Evolutionary conservation across 805 yeast genomes (phyloP).

Genomic region (Wickerhamomyces kurtzmanii): DNA sequence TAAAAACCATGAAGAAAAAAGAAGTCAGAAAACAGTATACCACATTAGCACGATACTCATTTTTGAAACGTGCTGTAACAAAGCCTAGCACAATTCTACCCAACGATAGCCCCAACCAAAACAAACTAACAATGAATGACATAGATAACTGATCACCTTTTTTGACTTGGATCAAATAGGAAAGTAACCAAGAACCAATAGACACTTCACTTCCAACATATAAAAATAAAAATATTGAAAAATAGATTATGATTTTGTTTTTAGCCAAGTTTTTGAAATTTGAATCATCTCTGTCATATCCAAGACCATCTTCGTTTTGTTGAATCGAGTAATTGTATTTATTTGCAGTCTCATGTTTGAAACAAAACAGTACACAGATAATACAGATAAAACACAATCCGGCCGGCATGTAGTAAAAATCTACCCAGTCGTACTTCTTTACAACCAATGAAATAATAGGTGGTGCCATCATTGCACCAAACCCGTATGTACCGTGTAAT

Average conservation of each 20-base stretch:
- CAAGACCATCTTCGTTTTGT: slow-evolving; percentile 10
- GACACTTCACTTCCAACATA: slow-evolving; percentile 66
- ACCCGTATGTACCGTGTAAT: slow-evolving; percentile 62
- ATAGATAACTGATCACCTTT: slow-evolving; percentile 33
- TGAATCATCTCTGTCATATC: slow-evolving; percentile 9
- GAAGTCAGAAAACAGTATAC: slow-evolving; percentile 23
- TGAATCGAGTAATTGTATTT: slow-evolving; percentile 21
- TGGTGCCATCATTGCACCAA: slow-evolving; percentile 66
- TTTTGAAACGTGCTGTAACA: slow-evolving; percentile 37
- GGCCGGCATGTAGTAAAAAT: slow-evolving; percentile 16
- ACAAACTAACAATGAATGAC: slow-evolving; percentile 61
- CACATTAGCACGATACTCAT: slow-evolving; percentile 29
- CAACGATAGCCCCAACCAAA: slow-evolving; percentile 61
- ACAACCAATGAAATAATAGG: slow-evolving; percentile 41
- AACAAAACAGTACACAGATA: slow-evolving; percentile 26
- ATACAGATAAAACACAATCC: too few species aligned
- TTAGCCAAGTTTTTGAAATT: slow-evolving; percentile 10
- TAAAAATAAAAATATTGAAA: slow-evolving; percentile 44
- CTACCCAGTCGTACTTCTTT: slow-evolving; percentile 18
- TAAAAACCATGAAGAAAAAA: slow-evolving; percentile 21
- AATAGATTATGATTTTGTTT: slow-evolving; percentile 30
- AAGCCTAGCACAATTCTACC: slow-evolving; percentile 55
- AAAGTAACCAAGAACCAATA: slow-evolving; percentile 63
- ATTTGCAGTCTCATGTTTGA: slow-evolving; percentile 29
- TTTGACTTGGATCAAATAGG: slow-evolving; percentile 48